Base-by-base conservation (phyloP, 2,329 filamentous ascomycete species). In the Dactylella cylindrospora region DNA sequence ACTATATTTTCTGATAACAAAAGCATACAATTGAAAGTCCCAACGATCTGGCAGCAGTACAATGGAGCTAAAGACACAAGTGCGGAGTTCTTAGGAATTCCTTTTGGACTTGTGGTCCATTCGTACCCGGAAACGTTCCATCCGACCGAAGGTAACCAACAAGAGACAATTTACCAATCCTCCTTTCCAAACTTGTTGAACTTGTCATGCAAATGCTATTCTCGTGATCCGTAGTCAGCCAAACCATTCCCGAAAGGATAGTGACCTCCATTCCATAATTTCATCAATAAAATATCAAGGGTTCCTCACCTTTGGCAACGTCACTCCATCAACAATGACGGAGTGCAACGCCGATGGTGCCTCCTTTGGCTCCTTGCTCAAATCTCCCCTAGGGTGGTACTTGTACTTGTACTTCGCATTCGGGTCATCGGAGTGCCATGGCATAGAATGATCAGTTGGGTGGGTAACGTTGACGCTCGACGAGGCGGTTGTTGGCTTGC, bases 101-200 rank as follows among this genome's bases (percentile, higher is more conserved):
- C n/a, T n/a, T n/a, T n/a, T n/a, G n/a, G n/a, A n/a, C n/a, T n/a
- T n/a, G n/a, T n/a, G n/a, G n/a, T n/a, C n/a, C n/a, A n/a, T n/a
- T n/a, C n/a, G n/a, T n/a, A n/a, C n/a, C n/a, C n/a, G n/a, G n/a
- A n/a, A n/a, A 26, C 12, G 13, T 4, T 38, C 32, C 17, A 10
- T 36, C 5, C 31, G 3, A 38, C 2, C 46, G 9, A 19, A 39
- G 22, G 19, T 7, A 7, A n/a, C 32, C 29, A 23, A 33, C 17
- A 12, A 38, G 13, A 15, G 13, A 9, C 10, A 39, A 45, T 72
- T 73, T 78, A 88, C 77, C 86, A 97, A 69, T 89, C 90, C 69
- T 97, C 93, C 84, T 97, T 97, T 76, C 93, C 93, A 84, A 88
- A 97, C 81, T 98, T 98, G 87, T 98, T 98, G 84, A 86, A 97